Evolutionary conservation across 2,329 filamentous ascomycete genomes (phyloP).

Genomic region (Penicillium thymicola): DNA sequence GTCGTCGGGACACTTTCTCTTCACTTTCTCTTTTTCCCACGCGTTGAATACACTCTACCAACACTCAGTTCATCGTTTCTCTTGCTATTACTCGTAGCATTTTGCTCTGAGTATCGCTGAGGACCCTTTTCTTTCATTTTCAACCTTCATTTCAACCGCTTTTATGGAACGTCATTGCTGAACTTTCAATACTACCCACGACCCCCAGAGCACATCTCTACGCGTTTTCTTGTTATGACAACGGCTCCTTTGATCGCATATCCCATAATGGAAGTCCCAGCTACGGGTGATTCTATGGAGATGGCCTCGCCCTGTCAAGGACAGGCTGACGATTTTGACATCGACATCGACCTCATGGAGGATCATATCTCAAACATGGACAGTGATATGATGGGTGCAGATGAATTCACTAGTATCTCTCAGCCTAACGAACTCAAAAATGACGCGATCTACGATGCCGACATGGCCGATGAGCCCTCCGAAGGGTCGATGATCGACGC

Average conservation of each 20-base stretch:
- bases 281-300: constrained; percentile 45
- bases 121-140: background rate
- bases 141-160: background rate
- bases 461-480: constrained; percentile 47
- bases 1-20: constrained; percentile 15
- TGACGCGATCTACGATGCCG: constrained; percentile 40
- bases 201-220: constrained; percentile 1
- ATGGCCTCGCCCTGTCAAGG: constrained; percentile 41
- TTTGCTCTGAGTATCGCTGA: background rate
- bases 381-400: constrained; percentile 42
- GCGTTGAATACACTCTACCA: background rate
- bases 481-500: constrained; percentile 40
- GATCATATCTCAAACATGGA: constrained; percentile 60
- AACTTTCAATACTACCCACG: constrained; percentile 19
- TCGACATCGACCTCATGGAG: constrained; percentile 57
- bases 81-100: background rate
- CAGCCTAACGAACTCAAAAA: constrained; percentile 31
- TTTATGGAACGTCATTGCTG: constrained; percentile 10
- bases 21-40: constrained; percentile 9
- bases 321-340: constrained; percentile 53
- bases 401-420: constrained; percentile 36
- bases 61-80: background rate
- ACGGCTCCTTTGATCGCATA: constrained; percentile 29
- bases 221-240: constrained; percentile 33
- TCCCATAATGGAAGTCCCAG: constrained; percentile 37